A percentile compares a stretch with the other conserved stretches of the same genome.
Evolutionary conservation across 768 basidiomycete species (phyloP).

Genomic region (Phylloporus scabripes): DNA sequence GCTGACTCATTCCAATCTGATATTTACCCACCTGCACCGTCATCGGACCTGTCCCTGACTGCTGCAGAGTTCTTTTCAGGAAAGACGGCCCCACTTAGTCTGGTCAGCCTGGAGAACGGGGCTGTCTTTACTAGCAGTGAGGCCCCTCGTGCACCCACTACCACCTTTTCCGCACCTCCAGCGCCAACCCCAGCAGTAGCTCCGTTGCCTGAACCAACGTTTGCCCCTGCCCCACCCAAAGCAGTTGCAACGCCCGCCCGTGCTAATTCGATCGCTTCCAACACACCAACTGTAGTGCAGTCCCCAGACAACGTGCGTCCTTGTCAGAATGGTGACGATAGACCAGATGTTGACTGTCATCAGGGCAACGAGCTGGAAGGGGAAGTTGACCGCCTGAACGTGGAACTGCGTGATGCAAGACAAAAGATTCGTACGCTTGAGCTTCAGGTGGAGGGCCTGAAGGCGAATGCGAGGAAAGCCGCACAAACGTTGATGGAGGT

Average conservation of each 20-base stretch:
- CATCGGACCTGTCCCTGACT: slow-evolving; percentile 69
- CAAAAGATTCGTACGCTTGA: slow-evolving; percentile 81
- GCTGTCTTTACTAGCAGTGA: slow-evolving; percentile 33
- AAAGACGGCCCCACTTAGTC: slow-evolving; percentile 70
- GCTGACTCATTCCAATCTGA: slow-evolving; percentile 96
- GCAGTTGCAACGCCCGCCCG: slow-evolving; percentile 22
- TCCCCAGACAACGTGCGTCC: slow-evolving; percentile 29
- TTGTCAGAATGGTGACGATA: slow-evolving; percentile 1
- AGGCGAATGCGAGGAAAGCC: slow-evolving; percentile 71
- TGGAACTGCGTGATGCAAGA: slow-evolving; percentile 72
- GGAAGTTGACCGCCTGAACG: slow-evolving; percentile 59
- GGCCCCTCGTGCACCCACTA: slow-evolving; percentile 19
- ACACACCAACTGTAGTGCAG: slow-evolving; percentile 1
- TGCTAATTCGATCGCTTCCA: slow-evolving; percentile 10
- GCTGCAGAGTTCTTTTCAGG: slow-evolving; percentile 87
- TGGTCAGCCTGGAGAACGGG: slow-evolving; percentile 76
- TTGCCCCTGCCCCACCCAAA: slow-evolving; percentile 29
- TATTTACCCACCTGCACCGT: slow-evolving; percentile 90
- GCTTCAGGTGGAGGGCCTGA: slow-evolving; percentile 70
- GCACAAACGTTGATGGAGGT: slow-evolving; percentile 51
- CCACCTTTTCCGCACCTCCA: slow-evolving; percentile 27
- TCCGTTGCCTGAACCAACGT: slow-evolving; percentile 31
- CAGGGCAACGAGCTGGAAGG: slow-evolving; percentile 32
- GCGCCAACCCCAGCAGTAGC: slow-evolving; percentile 13
- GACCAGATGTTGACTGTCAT: not conserved